A percentile compares a stretch with the other conserved stretches of the same genome.
phyloP scores from a whole-genome alignment of 1,284 basidiomycete genomes.

The Bjerkandera adusta region DNA sequence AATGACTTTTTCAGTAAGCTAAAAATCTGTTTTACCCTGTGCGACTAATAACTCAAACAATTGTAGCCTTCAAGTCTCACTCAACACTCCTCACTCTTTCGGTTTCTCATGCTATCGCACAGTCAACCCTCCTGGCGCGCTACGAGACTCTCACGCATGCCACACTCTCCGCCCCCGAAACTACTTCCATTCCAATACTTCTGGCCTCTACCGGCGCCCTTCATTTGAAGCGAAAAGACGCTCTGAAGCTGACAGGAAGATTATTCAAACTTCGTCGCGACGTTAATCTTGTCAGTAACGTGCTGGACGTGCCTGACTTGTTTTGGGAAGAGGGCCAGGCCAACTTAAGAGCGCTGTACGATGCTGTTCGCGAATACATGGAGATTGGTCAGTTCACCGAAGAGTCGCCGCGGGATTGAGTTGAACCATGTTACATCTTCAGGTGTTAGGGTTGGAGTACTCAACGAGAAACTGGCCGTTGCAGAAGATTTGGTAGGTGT shows the following conservation, averaged over 20 bases:
- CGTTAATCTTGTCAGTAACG: slow-evolving; percentile 90
- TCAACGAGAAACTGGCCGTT: slow-evolving; percentile 89
- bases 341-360: slow-evolving; percentile 85
- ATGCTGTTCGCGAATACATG: slow-evolving; percentile 93
- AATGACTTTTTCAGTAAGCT: slow-evolving; percentile 87
- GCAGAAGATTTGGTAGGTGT: slow-evolving; percentile 81
- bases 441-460: slow-evolving; percentile 64
- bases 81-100: slow-evolving; percentile 89
- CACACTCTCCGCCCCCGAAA: slow-evolving; percentile 78
- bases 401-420: not conserved
- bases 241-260: slow-evolving; percentile 80
- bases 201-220: slow-evolving; percentile 81
- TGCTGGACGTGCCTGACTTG: slow-evolving; percentile 92
- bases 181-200: slow-evolving; percentile 81
- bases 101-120: slow-evolving; percentile 91
- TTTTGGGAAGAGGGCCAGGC: slow-evolving; percentile 88
- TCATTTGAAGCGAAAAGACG: slow-evolving; percentile 77
- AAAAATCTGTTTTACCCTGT: not conserved
- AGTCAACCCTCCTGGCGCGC: slow-evolving; percentile 88
- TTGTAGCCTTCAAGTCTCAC: slow-evolving; percentile 80
- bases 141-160: slow-evolving; percentile 84
- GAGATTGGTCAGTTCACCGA: slow-evolving; percentile 60
- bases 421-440: not conserved
- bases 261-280: slow-evolving; percentile 90
- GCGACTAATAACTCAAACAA: slow-evolving; percentile 3